Base-by-base conservation (phyloP, 2,329 filamentous ascomycete species). In the Cordyceps pruinosa region DNA sequence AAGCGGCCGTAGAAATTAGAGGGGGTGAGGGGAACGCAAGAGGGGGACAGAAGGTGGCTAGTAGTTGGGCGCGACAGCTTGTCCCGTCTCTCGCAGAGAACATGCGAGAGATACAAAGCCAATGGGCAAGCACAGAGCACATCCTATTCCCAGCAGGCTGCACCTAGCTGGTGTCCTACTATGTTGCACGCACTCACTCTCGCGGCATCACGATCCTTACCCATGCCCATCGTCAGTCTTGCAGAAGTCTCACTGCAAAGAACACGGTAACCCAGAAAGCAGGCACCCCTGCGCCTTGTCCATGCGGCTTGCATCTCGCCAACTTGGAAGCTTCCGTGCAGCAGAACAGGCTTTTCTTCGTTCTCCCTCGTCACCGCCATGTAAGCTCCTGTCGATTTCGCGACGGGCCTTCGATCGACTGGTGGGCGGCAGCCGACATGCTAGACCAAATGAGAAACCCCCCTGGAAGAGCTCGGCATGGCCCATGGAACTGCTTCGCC, bases 1-100 rank as follows among this genome's bases (percentile, higher is more conserved):
- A 53, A 44, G 50, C 50, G 50, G 50, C 50, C 39, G n/a, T n/a
- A 26, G 37, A 28, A 45, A 26, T 44, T 34, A 44, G n/a, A 44
- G 49, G 19, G 35, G 19, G 26, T 15, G 25, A 23, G 28, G 37
- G n/a, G 28, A 32, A 35, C 12, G 13, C 13, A 17, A n/a, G 49
- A 23, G 25, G 25, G 25, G n/a, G n/a, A 49, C 21, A 19, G n/a
- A n/a, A 42, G 39, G 50, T 53, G 50, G 50, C 50, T 53, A 28
- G 39, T 42, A 37, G n/a, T 41, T n/a, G n/a, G n/a, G n/a, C n/a
- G n/a, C n/a, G n/a, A n/a, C n/a, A n/a, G n/a, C n/a, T n/a, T n/a
- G n/a, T n/a, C n/a, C n/a, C n/a, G n/a, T n/a, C 37, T 23, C 19
- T 41, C 37, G 19, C n/a, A 41, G 19, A 17, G 37, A 41, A 19